Base-by-base conservation (phyloP, 2,329 filamentous ascomycete species). In the Tolypocladium capitatum region DNA sequence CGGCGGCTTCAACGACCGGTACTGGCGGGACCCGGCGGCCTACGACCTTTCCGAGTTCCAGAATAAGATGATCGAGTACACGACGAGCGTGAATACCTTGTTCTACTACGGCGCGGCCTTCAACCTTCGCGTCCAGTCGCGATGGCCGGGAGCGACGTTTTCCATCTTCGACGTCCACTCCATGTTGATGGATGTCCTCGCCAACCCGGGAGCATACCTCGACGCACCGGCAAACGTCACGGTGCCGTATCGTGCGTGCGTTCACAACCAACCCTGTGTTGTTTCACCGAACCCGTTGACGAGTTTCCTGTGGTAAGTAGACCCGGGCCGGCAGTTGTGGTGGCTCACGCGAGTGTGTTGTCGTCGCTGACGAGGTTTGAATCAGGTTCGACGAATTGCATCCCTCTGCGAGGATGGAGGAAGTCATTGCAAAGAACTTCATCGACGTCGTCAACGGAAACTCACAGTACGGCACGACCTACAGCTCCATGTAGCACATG, bases 111-210 rank as follows among this genome's bases (percentile, higher is more conserved):
- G 73, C 41, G 69, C 63, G n/a, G 67, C 74, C 2, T 72, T 71
- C 53, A 61, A 76, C 52, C 46, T 67, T 0, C 43, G 66, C 14
- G 55, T 74, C 46, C 61, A 66, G 52, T 61, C 63, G 43, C 66
- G 75, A 4, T 80, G 75, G 69, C 73, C 72, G 0, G 78, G 72
- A 2, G 79, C 81, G 1, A 72, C 73, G 2, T 68, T 90, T 49
- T 78, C 80, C 3, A 60, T 86, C 40, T 82, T 85, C 58, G 77
- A 91, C 60, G 76, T 83, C 31, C 76, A 87, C 62, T 68, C 66
- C 31, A 65, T 86, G 54, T 66, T 88, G 46, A 67, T 71, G 3
- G 81, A 89, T 56, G 80, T 90, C 38, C 76, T 80, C 55, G 64
- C 73, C 44, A 64, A 80, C 45, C 84, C 85, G 0, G 58, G 62